Evolutionary conservation across 441 rosid genomes (phyloP).

Genomic region (Croton setiger): DNA sequence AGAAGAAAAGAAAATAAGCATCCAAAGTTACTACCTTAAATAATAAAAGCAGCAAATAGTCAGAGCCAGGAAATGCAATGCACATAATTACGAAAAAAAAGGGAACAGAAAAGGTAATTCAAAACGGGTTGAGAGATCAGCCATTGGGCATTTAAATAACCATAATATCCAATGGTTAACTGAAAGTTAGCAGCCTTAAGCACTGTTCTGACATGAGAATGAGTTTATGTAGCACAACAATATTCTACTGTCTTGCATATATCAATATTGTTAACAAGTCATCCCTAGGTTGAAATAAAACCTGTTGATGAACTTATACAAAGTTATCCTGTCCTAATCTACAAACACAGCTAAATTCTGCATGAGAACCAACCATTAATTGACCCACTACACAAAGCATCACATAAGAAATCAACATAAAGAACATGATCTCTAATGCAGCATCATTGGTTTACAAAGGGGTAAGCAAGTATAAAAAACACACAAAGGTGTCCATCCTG

Average conservation of each 20-base stretch:
- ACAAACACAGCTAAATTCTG: not conserved
- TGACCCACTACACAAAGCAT: not conserved
- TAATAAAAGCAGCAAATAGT: conserved; percentile 14
- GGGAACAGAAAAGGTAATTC: not conserved
- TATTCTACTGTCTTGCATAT: not conserved
- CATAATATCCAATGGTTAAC: conserved; percentile 3
- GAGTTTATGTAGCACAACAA: not conserved
- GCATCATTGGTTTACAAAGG: not conserved
- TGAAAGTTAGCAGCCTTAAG: conserved; percentile 2
- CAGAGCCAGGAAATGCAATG: not conserved
- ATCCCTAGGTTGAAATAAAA: conserved; percentile 3
- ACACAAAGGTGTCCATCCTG: not conserved
- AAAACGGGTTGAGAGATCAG: not conserved
- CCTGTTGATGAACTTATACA: not conserved
- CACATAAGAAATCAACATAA: too few species aligned
- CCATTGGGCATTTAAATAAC: not conserved
- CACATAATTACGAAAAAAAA: not conserved
- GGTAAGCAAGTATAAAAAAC: not conserved
- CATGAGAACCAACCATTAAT: not conserved
- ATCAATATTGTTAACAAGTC: not conserved
- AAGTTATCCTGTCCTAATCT: not conserved
- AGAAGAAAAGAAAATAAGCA: conserved; percentile 15
- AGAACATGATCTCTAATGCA: conserved; percentile 3
- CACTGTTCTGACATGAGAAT: not conserved
- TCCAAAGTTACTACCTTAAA: conserved; percentile 14